phyloP scores from a whole-genome alignment of 306 rosid genomes.

The Gleditsia sinensis region DNA sequence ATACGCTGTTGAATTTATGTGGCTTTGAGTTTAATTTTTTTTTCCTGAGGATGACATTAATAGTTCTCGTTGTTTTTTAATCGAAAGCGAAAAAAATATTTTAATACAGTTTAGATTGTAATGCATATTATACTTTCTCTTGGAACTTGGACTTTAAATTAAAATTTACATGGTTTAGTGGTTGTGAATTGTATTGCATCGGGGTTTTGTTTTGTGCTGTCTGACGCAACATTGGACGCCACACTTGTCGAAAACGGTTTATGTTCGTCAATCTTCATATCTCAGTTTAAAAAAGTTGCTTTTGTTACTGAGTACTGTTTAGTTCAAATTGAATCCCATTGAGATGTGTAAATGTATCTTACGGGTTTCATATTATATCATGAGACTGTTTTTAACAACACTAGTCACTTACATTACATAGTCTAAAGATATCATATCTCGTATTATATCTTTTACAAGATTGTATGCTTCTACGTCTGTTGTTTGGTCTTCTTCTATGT shows the following conservation, averaged over 20 bases:
- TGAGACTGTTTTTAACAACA: background rate
- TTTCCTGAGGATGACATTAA: background rate
- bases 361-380: background rate
- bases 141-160: background rate
- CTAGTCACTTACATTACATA: background rate
- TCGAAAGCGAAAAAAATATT: background rate
- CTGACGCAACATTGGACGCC: background rate
- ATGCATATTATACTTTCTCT: background rate
- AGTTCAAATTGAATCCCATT: background rate
- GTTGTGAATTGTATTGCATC: background rate
- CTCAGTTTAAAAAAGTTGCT: background rate
- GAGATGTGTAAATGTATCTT: background rate
- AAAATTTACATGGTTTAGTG: background rate
- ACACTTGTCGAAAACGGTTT: background rate
- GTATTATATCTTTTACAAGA: background rate
- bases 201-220: background rate
- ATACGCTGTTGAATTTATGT: background rate
- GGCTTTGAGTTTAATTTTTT: background rate
- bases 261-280: background rate
- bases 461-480: background rate
- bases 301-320: background rate
- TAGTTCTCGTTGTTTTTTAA: background rate
- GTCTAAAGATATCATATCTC: background rate
- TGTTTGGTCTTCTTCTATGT: background rate
- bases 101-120: background rate